Evolutionary conservation across 2,329 filamentous ascomycete genomes (phyloP).

Genomic region (Epichloe sp.): DNA sequence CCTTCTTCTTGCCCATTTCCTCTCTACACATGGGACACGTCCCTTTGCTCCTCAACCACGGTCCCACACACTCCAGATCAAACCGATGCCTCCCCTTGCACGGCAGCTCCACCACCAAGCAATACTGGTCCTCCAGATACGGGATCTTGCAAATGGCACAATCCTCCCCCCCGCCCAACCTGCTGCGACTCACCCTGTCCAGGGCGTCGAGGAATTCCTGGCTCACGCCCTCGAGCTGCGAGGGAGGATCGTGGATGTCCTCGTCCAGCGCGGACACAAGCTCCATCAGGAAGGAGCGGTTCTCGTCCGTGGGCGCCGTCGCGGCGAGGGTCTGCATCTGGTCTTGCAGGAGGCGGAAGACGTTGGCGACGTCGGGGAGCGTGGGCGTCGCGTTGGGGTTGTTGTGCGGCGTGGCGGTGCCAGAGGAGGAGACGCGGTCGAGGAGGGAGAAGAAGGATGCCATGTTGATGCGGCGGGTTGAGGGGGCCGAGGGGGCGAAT

Average conservation of each 20-base stretch:
- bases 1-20: slow-evolving; percentile 43
- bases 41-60: slow-evolving; percentile 51
- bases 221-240: slow-evolving; percentile 37
- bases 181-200: slow-evolving; percentile 42
- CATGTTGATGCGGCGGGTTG: slow-evolving; percentile 48
- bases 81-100: slow-evolving; percentile 46
- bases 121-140: slow-evolving; percentile 49
- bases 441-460: slow-evolving; percentile 47
- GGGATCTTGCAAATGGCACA: slow-evolving; percentile 52
- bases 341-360: slow-evolving; percentile 46
- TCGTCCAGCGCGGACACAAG: slow-evolving; percentile 35
- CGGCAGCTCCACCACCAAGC: slow-evolving; percentile 50
- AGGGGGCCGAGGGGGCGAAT: slow-evolving; percentile 23
- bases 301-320: slow-evolving; percentile 34
- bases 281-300: slow-evolving; percentile 35
- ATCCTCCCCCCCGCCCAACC: slow-evolving; percentile 33
- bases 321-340: slow-evolving; percentile 39
- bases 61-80: slow-evolving; percentile 54
- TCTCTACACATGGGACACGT: slow-evolving; percentile 51
- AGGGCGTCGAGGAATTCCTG: slow-evolving; percentile 47
- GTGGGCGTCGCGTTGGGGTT: slow-evolving; percentile 48
- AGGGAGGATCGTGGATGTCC: slow-evolving; percentile 40
- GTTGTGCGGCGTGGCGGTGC: slow-evolving; percentile 25
- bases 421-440: slow-evolving; percentile 32
- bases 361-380: slow-evolving; percentile 42